Evolutionary conservation across 129 eudicot genomes (phyloP), one percentile per base, ranked within the genome.

Genomic region (Arctium lappa): DNA sequence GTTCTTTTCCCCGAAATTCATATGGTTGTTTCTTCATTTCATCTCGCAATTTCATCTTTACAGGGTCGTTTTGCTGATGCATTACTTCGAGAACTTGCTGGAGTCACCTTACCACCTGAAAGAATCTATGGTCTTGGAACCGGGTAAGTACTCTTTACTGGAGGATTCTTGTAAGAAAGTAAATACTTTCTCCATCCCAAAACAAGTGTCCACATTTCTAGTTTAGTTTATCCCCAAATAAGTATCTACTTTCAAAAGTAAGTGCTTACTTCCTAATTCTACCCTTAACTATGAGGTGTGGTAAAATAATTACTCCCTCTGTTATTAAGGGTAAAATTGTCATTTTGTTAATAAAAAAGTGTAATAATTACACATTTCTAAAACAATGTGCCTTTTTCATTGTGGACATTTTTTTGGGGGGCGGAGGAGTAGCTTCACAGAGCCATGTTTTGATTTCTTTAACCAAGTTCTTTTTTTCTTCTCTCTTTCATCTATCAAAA

Each of bases 51-150:
- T 50, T 48, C 40, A 16, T 7, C 60, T 62, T 76, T 34, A 8
- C 86, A 95, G 99, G 83, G 95, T 75, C 98, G 98, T 33, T 95
- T 95, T 81, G 99, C 98, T 29, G 94, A 90, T 83, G 98, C 89
- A 16, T 85, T 95, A 71, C 90, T 95, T 81, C 89, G 88, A 73
- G 98, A 93, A 86, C 93, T 95, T 90, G 99, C 95, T 73, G 98
- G 99, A 83, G 87, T 93, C 73, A 87, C 91, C 69, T 81, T 95
- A 70, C 99, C 99, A 75, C 88, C 97, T 56, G 98, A 95, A 86
- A 91, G 95, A 83, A 91, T 95, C 63, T 95, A 84, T 84, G 98
- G 93, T 72, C 92, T 95, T 71, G 99, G 98, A 77, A 88, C 90
- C 22, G 98, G 99, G 99, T 93, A 79, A 90, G 90, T 84, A 38